Conservation (phyloP, 305 asterid genomes). For the Fraxinus latifolia region DNA sequence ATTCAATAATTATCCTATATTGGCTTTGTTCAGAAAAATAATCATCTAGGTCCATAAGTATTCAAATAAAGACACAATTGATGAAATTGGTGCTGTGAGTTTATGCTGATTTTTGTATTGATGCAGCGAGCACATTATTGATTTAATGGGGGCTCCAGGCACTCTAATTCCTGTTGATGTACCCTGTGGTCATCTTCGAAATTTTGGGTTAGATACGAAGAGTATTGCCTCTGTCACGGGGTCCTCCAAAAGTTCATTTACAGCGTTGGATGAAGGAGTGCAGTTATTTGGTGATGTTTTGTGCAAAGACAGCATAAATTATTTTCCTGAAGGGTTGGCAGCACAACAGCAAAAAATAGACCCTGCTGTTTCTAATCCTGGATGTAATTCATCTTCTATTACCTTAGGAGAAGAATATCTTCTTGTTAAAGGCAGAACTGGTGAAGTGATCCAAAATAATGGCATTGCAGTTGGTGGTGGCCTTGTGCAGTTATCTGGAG, state of each 20-base stretch:
- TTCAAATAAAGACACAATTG: background rate
- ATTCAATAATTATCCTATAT: background rate
- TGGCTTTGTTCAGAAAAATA: background rate
- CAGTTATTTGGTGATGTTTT: slow-evolving; percentile 32
- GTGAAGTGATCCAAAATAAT: slow-evolving; percentile 30
- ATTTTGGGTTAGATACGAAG: slow-evolving; percentile 56
- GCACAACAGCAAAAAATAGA: slow-evolving; percentile 32
- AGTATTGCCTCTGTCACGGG: slow-evolving; percentile 35
- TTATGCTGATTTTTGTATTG: slow-evolving; percentile 9
- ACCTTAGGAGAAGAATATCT: slow-evolving; percentile 35
- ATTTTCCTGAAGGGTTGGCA: slow-evolving; percentile 35
- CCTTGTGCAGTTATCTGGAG: slow-evolving; percentile 30
- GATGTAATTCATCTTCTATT: slow-evolving; percentile 30
- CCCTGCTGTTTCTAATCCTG: slow-evolving; percentile 17
- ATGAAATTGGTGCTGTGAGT: slow-evolving; percentile 9
- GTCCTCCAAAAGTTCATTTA: slow-evolving; percentile 26
- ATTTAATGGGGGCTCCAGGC: slow-evolving; percentile 99
- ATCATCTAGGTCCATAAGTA: background rate
- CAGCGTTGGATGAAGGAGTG: slow-evolving; percentile 34
- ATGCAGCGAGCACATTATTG: slow-evolving; percentile 95
- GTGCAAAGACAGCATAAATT: slow-evolving; percentile 21
- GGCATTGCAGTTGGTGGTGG: slow-evolving; percentile 25
- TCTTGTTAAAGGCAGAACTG: slow-evolving; percentile 27
- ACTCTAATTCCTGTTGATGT: slow-evolving; percentile 86
- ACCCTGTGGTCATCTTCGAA: slow-evolving; percentile 63